These are phyloP conservation scores for Globisporangium uncinulatum DNA, from an alignment of 352 stramenopile genomes.

Conservation along the genomic window DNA sequence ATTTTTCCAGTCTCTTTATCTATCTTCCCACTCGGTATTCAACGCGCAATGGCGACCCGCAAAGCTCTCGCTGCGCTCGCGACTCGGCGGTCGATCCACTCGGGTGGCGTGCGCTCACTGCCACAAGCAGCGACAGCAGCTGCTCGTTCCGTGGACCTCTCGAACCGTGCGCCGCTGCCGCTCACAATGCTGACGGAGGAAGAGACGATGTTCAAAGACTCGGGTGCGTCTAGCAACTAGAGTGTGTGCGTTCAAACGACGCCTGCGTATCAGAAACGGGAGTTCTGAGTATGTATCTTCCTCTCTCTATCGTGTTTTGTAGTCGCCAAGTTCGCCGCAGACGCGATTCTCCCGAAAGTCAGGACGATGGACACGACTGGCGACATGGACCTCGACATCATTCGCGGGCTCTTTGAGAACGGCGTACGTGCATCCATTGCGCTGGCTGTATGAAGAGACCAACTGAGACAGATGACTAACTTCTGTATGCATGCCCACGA, in stretches of 20 bases:
- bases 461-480: background rate
- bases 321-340: conserved; percentile 83
- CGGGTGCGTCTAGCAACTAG: conserved; percentile 18
- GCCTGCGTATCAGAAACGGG: background rate
- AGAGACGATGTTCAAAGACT: conserved; percentile 67
- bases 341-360: conserved; percentile 85
- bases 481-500: background rate
- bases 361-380: conserved; percentile 90
- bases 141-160: too few species aligned
- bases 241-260: background rate
- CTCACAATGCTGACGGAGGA: conserved; percentile 61
- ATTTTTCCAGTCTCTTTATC: too few species aligned
- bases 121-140: too few species aligned
- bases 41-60: too few species aligned
- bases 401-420: conserved; percentile 90
- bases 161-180: conserved; percentile 25
- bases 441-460: too few species aligned
- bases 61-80: too few species aligned
- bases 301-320: too few species aligned
- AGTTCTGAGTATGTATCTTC: conserved; percentile 1
- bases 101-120: too few species aligned
- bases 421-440: conserved; percentile 25
- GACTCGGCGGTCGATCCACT: too few species aligned
- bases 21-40: too few species aligned
- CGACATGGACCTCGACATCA: conserved; percentile 88